Conservation (phyloP, 345 rosid genomes). For the Gossypium turneri region DNA sequence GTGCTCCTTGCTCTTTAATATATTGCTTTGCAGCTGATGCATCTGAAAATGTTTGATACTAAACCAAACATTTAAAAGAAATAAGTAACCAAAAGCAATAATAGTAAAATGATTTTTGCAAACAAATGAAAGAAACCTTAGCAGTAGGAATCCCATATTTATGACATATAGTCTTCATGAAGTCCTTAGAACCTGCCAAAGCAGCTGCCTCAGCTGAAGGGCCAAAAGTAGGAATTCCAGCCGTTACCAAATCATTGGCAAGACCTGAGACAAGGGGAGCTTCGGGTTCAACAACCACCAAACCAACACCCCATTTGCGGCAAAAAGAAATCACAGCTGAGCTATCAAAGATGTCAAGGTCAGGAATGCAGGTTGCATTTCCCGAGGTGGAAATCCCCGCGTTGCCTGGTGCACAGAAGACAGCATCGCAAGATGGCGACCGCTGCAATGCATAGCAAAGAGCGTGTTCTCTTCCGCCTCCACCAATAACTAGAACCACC, state of each 20-base stretch:
- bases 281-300: slow-evolving; percentile 93
- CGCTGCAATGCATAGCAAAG: slow-evolving; percentile 78
- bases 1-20: slow-evolving; percentile 74
- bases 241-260: slow-evolving; percentile 61
- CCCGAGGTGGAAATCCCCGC: slow-evolving; percentile 79
- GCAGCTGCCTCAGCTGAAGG: slow-evolving; percentile 97
- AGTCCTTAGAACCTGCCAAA: slow-evolving; percentile 91
- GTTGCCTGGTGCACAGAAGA: slow-evolving; percentile 93
- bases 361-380: slow-evolving; percentile 72
- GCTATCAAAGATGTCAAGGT: slow-evolving; percentile 54
- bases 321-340: slow-evolving; percentile 72
- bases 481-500: slow-evolving; percentile 80
- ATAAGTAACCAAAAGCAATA: not conserved
- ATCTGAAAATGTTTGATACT: slow-evolving; percentile 27
- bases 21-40: slow-evolving; percentile 66
- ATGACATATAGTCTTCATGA: slow-evolving; percentile 86
- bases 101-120: not conserved
- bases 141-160: slow-evolving; percentile 90
- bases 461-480: slow-evolving; percentile 96
- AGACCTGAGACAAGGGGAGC: slow-evolving; percentile 91
- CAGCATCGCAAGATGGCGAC: slow-evolving; percentile 64
- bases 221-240: slow-evolving; percentile 79
- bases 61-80: not conserved
- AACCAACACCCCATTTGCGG: slow-evolving; percentile 49
- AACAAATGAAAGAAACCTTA: slow-evolving; percentile 44